Conservation (phyloP, 202 grass and related monocot genomes). For the Schoenoplectus tabernaemontani region DNA sequence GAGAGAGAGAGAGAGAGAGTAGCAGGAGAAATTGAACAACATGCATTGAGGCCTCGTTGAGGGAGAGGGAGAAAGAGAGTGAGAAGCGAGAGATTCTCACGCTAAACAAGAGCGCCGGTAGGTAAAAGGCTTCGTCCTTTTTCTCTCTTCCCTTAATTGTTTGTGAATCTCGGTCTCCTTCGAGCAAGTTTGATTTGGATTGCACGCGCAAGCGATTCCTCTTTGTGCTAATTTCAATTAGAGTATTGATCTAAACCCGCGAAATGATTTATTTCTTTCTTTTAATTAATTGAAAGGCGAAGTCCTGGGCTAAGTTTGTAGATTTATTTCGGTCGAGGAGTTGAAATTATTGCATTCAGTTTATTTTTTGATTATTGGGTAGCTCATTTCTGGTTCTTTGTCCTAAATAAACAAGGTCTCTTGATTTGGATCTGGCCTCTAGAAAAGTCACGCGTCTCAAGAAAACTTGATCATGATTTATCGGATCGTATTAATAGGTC, state of each 20-base stretch:
- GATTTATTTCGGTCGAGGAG: constrained; percentile 1
- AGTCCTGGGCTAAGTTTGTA: not conserved
- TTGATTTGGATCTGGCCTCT: constrained; percentile 17
- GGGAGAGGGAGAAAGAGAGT: not conserved
- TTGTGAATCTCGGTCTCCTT: not conserved
- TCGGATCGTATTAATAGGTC: constrained; percentile 1
- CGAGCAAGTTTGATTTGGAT: constrained; percentile 20
- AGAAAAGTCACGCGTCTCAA: not conserved
- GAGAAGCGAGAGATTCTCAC: not conserved
- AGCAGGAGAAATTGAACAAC: constrained; percentile 23
- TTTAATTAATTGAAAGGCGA: not conserved
- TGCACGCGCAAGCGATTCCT: not conserved
- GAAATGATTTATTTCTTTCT: not conserved
- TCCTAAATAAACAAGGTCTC: not conserved
- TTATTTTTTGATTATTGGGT: not conserved
- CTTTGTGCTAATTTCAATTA: not conserved
- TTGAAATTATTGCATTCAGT: not conserved
- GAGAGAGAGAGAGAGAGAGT: not conserved
- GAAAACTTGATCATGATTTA: constrained; percentile 7
- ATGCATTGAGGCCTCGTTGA: constrained; percentile 39
- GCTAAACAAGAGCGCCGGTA: constrained; percentile 2
- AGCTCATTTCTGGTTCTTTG: constrained; percentile 14
- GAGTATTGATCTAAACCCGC: constrained; percentile 6
- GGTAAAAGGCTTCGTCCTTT: not conserved
- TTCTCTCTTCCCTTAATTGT: constrained; percentile 14